A percentile compares a stretch with the other conserved stretches of the same genome.
Evolutionary conservation across 31 red algal species (phyloP).

Genomic region (Bonnemaisonia californica): DNA sequence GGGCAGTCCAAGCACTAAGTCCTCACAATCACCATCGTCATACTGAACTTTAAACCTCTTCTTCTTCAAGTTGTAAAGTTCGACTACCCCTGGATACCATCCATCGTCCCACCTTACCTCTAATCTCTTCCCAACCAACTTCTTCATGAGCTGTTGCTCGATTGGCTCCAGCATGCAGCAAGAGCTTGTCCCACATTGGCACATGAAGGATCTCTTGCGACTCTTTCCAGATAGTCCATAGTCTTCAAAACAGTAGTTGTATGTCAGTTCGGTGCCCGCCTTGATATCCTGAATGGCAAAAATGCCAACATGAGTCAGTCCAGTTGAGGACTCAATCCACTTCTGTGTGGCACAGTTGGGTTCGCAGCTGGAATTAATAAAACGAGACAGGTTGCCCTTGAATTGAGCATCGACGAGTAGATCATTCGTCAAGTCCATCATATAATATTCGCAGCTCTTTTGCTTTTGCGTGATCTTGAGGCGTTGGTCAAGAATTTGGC

Average conservation of each 20-base stretch:
- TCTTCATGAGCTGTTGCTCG: constrained; percentile 65
- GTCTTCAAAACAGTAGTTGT: constrained; percentile 93
- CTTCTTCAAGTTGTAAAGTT: constrained; percentile 61
- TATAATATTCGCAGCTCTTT: constrained; percentile 70
- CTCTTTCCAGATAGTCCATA: constrained; percentile 57
- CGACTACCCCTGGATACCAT: constrained; percentile 76
- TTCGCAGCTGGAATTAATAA: constrained; percentile 83
- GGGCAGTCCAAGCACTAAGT: constrained; percentile 59
- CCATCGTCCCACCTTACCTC: constrained; percentile 80
- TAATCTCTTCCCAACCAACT: constrained; percentile 54
- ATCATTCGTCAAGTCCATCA: constrained; percentile 79
- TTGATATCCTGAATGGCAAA: constrained; percentile 74
- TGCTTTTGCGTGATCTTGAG: constrained; percentile 45
- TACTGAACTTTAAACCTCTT: constrained; percentile 71
- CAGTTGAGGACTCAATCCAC: constrained; percentile 63
- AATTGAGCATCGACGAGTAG: constrained; percentile 73
- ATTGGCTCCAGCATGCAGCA: constrained; percentile 67
- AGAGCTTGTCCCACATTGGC: constrained; percentile 71
- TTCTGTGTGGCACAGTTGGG: constrained; percentile 78
- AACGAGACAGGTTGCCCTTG: constrained; percentile 79
- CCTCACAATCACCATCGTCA: constrained; percentile 80
- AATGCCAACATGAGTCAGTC: constrained; percentile 71
- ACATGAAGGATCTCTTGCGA: constrained; percentile 63
- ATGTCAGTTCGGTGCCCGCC: constrained; percentile 87
- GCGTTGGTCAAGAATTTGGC: constrained; percentile 53